phyloP scores from a whole-genome alignment of 352 stramenopile genomes.

The Phytophthora tentaculata region DNA sequence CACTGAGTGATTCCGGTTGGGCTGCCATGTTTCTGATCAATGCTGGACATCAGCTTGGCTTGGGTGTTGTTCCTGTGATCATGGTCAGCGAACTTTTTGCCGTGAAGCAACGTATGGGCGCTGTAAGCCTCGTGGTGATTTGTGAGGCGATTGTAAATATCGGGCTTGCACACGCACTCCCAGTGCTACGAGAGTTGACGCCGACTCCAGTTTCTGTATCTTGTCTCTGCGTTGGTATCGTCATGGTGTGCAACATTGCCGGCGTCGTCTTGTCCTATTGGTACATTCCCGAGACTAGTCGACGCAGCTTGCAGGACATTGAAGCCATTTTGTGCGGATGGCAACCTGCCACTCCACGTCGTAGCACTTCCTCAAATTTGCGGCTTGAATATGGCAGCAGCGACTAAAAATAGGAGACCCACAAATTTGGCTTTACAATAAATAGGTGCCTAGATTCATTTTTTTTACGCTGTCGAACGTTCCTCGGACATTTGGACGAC shows the following conservation, averaged over 20 bases:
- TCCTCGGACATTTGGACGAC: conserved; percentile 20
- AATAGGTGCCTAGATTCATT: conserved; percentile 25
- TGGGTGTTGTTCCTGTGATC: conserved; percentile 65
- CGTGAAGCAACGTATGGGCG: conserved; percentile 63
- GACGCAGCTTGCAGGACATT: conserved; percentile 78
- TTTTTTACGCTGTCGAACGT: conserved; percentile 21
- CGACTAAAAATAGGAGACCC: conserved; percentile 24
- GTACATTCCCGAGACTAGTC: conserved; percentile 79
- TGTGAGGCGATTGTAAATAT: conserved; percentile 56
- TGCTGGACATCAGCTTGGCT: conserved; percentile 68
- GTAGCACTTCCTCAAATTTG: conserved; percentile 50
- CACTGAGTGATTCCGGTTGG: conserved; percentile 61
- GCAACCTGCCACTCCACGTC: conserved; percentile 71
- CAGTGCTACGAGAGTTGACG: conserved; percentile 44
- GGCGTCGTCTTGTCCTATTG: conserved; percentile 59
- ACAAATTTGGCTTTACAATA: conserved; percentile 30
- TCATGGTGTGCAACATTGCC: conserved; percentile 57
- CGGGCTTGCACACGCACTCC: conserved; percentile 42
- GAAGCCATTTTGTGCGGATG: conserved; percentile 80
- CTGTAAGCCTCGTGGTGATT: conserved; percentile 75
- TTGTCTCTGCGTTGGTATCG: conserved; percentile 38
- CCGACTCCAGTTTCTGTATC: conserved; percentile 49
- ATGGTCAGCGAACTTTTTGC: conserved; percentile 78
- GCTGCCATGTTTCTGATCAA: conserved; percentile 69
- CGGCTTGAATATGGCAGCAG: conserved; percentile 42